Evolutionary conservation across 1,284 basidiomycete species (phyloP).

Genomic region (Cystobasidiaceae sp.): DNA sequence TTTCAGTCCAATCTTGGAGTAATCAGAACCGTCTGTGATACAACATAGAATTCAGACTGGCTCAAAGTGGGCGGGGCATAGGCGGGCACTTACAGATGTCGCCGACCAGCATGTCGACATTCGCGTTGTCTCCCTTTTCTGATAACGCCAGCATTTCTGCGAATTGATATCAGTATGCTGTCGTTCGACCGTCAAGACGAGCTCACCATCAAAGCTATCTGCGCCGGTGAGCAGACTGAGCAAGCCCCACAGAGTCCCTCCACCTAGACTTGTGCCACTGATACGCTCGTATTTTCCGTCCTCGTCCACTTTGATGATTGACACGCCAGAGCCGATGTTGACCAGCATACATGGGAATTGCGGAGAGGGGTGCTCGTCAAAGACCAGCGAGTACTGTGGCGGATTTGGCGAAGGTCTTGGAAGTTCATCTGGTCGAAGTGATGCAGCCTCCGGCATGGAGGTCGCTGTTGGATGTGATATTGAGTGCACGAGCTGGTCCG

Average conservation of each 20-base stretch:
- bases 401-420: conserved; percentile 89
- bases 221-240: conserved; percentile 91
- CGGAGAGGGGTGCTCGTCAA: conserved; percentile 61
- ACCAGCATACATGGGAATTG: conserved; percentile 94
- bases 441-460: conserved; percentile 4
- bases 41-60: not conserved
- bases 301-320: conserved; percentile 94
- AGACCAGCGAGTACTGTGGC: conserved; percentile 81
- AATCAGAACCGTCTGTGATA: conserved; percentile 69
- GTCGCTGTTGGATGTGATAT: conserved; percentile 26
- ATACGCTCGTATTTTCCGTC: conserved; percentile 94
- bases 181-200: not conserved
- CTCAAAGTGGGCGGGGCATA: not conserved
- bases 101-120: conserved; percentile 97
- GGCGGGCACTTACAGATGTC: conserved; percentile 60
- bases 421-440: conserved; percentile 49
- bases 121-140: conserved; percentile 85
- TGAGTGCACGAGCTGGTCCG: conserved; percentile 86
- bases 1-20: conserved; percentile 88
- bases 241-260: conserved; percentile 98
- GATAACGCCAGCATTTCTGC: conserved; percentile 93
- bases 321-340: conserved; percentile 97
- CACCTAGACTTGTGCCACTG: conserved; percentile 92
- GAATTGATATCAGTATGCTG: conserved; percentile 18
- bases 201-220: conserved; percentile 88